A percentile compares a stretch with the other conserved stretches of the same genome.
Conservation (phyloP, 371 early-diverging fungal species). For the Batkoa obscura region DNA sequence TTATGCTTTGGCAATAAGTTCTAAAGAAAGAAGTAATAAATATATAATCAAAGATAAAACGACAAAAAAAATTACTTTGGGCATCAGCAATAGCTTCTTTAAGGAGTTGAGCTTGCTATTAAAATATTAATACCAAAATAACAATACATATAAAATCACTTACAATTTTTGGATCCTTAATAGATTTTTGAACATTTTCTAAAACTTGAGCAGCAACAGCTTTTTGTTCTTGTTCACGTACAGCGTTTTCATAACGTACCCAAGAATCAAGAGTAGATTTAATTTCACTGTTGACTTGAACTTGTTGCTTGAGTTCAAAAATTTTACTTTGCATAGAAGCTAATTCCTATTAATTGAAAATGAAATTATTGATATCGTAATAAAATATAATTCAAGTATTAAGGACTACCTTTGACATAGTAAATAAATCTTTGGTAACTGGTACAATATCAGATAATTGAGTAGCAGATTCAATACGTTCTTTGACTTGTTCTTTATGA, state of each 20-base stretch:
- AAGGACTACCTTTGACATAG: constrained; percentile 51
- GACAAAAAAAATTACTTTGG: background rate
- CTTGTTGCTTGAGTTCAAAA: constrained; percentile 83
- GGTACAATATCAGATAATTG: constrained; percentile 84
- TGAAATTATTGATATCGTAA: background rate
- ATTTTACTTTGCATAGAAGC: constrained; percentile 82
- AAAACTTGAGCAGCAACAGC: constrained; percentile 69
- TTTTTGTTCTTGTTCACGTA: constrained; percentile 90
- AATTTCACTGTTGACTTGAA: constrained; percentile 60
- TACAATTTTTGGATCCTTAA: constrained; percentile 53
- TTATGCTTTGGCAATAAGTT: background rate
- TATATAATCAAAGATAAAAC: background rate
- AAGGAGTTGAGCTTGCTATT: background rate
- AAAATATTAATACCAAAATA: background rate
- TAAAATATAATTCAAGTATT: background rate
- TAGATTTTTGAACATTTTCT: constrained; percentile 56
- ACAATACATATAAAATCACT: background rate
- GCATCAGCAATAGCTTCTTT: constrained; percentile 2
- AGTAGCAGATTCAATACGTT: constrained; percentile 72
- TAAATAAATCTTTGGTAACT: constrained; percentile 82
- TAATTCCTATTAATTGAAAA: constrained; percentile 28
- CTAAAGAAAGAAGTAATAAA: background rate
- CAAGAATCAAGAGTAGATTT: constrained; percentile 82
- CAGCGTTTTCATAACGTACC: constrained; percentile 85
- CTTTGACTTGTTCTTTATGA: constrained; percentile 77